These are phyloP conservation scores for Phascolomyces articulosus DNA, from an alignment of 371 early-diverging fungal species.

Conservation along the genomic window DNA sequence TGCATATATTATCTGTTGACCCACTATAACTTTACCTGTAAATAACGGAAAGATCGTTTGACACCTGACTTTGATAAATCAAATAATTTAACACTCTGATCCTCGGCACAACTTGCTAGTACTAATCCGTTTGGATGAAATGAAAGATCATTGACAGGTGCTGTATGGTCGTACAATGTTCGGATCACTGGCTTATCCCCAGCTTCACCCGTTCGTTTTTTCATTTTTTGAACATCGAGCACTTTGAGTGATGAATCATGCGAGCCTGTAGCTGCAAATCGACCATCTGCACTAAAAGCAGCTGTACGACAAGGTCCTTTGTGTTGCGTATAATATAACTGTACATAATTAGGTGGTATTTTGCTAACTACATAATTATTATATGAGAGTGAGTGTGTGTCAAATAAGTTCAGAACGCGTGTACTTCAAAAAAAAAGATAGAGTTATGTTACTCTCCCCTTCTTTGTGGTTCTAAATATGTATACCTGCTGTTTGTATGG, in stretches of 20 bases:
- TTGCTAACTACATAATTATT: slow-evolving; percentile 29
- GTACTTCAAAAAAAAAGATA: slow-evolving; percentile 28
- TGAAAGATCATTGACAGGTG: slow-evolving; percentile 81
- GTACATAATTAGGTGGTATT: slow-evolving; percentile 50
- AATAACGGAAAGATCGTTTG: slow-evolving; percentile 84
- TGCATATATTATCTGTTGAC: too few relatives aligned
- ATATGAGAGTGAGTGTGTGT: slow-evolving; percentile 19
- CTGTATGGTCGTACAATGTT: slow-evolving; percentile 86
- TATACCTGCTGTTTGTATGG: slow-evolving; percentile 36
- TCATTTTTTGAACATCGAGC: slow-evolving; percentile 82
- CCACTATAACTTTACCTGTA: slow-evolving; percentile 67
- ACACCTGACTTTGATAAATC: slow-evolving; percentile 82
- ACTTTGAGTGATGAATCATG: slow-evolving; percentile 89
- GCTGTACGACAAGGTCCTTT: slow-evolving; percentile 56
- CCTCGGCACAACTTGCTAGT: slow-evolving; percentile 88
- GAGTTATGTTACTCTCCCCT: too few relatives aligned
- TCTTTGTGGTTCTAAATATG: background rate
- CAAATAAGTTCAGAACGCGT: too few relatives aligned
- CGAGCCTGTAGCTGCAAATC: slow-evolving; percentile 90
- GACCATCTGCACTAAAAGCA: slow-evolving; percentile 61
- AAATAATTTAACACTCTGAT: slow-evolving; percentile 84
- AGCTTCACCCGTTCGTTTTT: slow-evolving; percentile 59
- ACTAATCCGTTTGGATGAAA: slow-evolving; percentile 94
- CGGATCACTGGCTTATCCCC: slow-evolving; percentile 84
- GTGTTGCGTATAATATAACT: slow-evolving; percentile 60